Conservation (phyloP, 768 basidiomycete genomes). For the Kwoniella dendrophila region DNA sequence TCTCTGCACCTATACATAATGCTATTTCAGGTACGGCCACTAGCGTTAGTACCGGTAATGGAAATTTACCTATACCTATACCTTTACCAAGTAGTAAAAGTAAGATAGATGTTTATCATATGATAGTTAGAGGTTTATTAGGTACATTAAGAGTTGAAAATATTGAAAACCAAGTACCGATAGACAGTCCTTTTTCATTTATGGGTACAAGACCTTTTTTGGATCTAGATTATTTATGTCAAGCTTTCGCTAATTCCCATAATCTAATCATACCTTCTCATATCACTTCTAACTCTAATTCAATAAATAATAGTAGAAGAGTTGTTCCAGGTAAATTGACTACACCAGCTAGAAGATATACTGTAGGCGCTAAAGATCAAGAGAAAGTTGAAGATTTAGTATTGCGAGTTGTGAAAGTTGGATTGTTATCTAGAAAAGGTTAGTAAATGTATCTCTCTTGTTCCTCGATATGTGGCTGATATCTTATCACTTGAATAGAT, state of each 20-base stretch:
- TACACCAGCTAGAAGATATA: constrained; percentile 2
- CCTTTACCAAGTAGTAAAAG: constrained; percentile 10
- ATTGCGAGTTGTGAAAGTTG: constrained; percentile 77
- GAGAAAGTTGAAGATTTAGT: constrained; percentile 31
- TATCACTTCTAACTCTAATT: not conserved
- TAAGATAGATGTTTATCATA: constrained; percentile 84
- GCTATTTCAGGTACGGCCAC: constrained; percentile 9
- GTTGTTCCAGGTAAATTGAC: constrained; percentile 20
- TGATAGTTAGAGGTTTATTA: constrained; percentile 61
- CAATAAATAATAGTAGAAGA: not conserved
- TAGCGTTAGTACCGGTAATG: constrained; percentile 1
- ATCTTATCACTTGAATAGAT: constrained; percentile 42
- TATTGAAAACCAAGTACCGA: constrained; percentile 46
- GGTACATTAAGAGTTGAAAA: constrained; percentile 41
- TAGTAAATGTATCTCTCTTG: constrained; percentile 7
- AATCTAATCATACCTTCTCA: constrained; percentile 18
- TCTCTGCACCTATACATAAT: not conserved
- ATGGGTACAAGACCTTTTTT: constrained; percentile 53
- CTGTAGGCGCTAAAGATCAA: constrained; percentile 6
- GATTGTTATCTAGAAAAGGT: constrained; percentile 74
- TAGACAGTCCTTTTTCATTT: constrained; percentile 54
- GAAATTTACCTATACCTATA: constrained; percentile 3
- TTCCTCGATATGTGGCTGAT: not conserved
- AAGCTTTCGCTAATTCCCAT: constrained; percentile 48
- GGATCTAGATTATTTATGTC: constrained; percentile 47